These are phyloP conservation scores for Verticillium dahliae DNA, from an alignment of 2,329 filamentous ascomycete genomes.

Conservation along the genomic window DNA sequence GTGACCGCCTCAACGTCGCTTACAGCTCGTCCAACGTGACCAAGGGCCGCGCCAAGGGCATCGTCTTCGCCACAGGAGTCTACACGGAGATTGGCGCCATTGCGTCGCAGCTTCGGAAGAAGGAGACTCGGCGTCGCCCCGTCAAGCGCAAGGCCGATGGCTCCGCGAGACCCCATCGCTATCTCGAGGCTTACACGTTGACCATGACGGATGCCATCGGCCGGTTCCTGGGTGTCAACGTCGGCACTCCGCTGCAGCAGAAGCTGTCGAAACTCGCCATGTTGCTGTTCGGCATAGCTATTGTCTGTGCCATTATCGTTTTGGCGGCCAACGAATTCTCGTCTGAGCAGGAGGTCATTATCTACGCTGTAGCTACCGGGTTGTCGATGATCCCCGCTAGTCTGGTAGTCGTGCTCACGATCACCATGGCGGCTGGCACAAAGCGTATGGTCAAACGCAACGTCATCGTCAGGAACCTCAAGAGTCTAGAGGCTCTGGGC, in stretches of 20 bases:
- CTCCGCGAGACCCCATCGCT: conserved; percentile 44
- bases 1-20: conserved; percentile 57
- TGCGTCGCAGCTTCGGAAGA: conserved; percentile 38
- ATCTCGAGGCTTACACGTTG: conserved; percentile 36
- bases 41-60: conserved; percentile 52
- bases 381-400: conserved; percentile 46
- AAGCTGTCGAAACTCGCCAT: conserved; percentile 63
- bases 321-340: conserved; percentile 56
- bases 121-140: conserved; percentile 41
- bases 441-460: conserved; percentile 46
- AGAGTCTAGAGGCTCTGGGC: conserved; percentile 51
- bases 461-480: conserved; percentile 46
- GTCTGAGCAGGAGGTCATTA: conserved; percentile 52
- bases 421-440: conserved; percentile 50
- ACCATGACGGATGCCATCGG: conserved; percentile 53
- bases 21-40: conserved; percentile 58
- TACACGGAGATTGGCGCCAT: conserved; percentile 60
- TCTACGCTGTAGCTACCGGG: conserved; percentile 39
- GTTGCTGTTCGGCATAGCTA: conserved; percentile 58
- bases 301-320: conserved; percentile 64
- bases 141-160: conserved; percentile 48
- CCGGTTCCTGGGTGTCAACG: conserved; percentile 59
- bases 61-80: conserved; percentile 55
- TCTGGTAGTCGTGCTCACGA: conserved; percentile 46
- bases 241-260: conserved; percentile 63